These are phyloP conservation scores for Tetramitus jugosus DNA, from an alignment of 208 protist genomes.

Conservation along the genomic window DNA sequence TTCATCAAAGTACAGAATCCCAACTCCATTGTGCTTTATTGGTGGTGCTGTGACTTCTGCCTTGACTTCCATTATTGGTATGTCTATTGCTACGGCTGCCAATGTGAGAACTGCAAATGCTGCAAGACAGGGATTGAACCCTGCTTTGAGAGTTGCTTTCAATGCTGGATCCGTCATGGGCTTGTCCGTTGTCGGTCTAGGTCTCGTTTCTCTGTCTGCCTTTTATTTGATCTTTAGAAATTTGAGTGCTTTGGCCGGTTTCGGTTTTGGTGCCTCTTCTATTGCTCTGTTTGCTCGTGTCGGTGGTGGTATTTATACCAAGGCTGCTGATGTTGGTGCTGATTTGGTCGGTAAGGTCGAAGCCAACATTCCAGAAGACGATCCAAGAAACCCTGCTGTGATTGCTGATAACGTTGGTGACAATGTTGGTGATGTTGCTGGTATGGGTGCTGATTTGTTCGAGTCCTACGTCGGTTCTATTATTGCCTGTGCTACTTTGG, in stretches of 20 bases:
- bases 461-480: constrained; percentile 86
- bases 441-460: constrained; percentile 87
- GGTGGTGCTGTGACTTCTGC: background rate
- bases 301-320: constrained; percentile 89
- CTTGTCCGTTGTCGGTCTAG: constrained; percentile 21
- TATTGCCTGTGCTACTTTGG: constrained; percentile 56
- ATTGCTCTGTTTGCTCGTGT: constrained; percentile 89
- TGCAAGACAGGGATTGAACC: background rate
- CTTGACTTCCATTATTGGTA: background rate
- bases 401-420: constrained; percentile 90
- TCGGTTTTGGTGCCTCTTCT: constrained; percentile 85
- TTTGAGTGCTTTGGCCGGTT: constrained; percentile 60
- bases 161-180: constrained; percentile 23
- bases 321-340: constrained; percentile 85
- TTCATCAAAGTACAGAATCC: background rate
- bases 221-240: constrained; percentile 20
- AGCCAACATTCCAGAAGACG: constrained; percentile 87
- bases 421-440: constrained; percentile 87
- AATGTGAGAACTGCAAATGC: constrained; percentile 13
- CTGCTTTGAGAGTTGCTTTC: constrained; percentile 8
- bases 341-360: constrained; percentile 90
- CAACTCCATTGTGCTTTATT: background rate
- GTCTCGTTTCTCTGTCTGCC: background rate
- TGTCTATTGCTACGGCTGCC: background rate
- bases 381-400: constrained; percentile 86